Base-by-base conservation (phyloP, 176 grass and related monocot genomes). In the Oryza meridionalis region DNA sequence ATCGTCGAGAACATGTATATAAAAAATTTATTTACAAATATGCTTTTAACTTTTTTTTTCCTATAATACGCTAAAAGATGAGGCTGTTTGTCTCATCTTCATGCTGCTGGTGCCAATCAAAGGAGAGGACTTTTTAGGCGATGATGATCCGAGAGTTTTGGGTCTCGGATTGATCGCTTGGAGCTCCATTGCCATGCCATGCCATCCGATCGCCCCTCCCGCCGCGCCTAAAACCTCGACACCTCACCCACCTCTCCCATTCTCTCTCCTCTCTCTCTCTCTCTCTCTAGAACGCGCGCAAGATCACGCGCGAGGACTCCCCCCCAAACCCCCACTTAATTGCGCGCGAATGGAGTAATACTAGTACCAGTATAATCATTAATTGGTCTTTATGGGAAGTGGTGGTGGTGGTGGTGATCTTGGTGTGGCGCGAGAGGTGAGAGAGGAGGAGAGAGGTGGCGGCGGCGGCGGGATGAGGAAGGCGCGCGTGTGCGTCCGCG, bases 221-320 rank as follows among this genome's bases (percentile, higher is more conserved):
- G 6, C 58, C 72, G 42, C n/a, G 46, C 83, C 83, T 77, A 85
- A 85, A 89, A 67, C 78, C 78, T 77, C 62, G 17, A 53, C 31
- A 69, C 40, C 63, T 25, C 29, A 58, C 59, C 59, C 21, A 14
- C 6, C 13, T 40, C 42, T 42, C 38, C 6, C 37, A n/a, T 3
- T 7, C 15, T 37, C 31, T 49, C n/a, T 31, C 9, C 9, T 35
- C 58, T 59, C 43, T 67, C 46, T 59, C 62, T 6, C 1, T 40
- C 49, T 71, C 46, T 58, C 46, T 65, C 82, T 77, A 51, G 82
- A 85, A 81, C 77, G 53, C 76, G 82, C 77, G 82, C 82, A 77
- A 89, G 82, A 85, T 72, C 81, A 29, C 72, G 29, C 11, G 43
- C 66, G 68, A 77, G n/a, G 67, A 42, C 71, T 17, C 40, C 19